Percentiles rank a stretch among this genome's conserved stretches.
Conservation (phyloP, 306 rosid species). For the Acacia acuminata region DNA sequence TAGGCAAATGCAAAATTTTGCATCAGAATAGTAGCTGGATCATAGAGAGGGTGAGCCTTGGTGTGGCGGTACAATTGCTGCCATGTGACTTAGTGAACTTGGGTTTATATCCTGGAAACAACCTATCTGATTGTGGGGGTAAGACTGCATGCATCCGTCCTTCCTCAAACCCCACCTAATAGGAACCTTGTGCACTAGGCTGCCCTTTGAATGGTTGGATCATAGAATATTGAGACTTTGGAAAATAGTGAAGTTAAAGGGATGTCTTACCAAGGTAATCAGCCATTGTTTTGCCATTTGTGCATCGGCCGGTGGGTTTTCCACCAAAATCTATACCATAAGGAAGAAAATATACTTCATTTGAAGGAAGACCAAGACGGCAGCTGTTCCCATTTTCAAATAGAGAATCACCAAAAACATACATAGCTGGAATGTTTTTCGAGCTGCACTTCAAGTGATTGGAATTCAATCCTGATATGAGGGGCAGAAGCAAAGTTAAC, state of each 20-base stretch:
- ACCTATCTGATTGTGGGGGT: too few relatives aligned
- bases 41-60: neutral
- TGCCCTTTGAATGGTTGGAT: neutral
- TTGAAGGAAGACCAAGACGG: neutral
- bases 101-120: too few relatives aligned
- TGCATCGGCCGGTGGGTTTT: conserved; percentile 39
- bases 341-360: conserved; percentile 17
- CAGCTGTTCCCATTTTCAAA: conserved; percentile 42
- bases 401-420: conserved; percentile 50
- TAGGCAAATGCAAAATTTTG: neutral
- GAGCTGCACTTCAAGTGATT: neutral
- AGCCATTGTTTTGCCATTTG: conserved; percentile 45
- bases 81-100: too few relatives aligned
- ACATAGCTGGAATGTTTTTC: conserved; percentile 34
- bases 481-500: neutral
- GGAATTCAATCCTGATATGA: neutral
- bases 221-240: neutral
- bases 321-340: conserved; percentile 42
- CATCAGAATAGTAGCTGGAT: neutral
- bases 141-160: too few relatives aligned
- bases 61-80: rapidly evolving
- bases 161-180: rapidly evolving
- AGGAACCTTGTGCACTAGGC: too few relatives aligned
- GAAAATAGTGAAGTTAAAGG: neutral
- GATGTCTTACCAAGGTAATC: conserved; percentile 42